phyloP scores from a whole-genome alignment of 2,329 filamentous ascomycete genomes.

The Colletotrichum australisinense region DNA sequence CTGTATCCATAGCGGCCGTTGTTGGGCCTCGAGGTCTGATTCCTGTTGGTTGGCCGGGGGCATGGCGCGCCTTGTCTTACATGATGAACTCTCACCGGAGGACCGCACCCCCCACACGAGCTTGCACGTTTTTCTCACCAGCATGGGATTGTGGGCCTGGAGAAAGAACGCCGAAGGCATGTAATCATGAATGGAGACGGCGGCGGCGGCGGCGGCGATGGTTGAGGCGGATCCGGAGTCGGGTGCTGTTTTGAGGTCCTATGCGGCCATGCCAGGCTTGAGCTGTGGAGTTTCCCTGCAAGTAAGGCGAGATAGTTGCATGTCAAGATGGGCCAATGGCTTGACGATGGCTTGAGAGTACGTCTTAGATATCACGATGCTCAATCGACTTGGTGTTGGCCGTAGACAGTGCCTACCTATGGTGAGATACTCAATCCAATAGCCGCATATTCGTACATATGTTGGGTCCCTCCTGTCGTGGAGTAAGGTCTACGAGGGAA shows the following conservation, averaged over 20 bases:
- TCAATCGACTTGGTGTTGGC: neutral
- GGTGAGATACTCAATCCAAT: neutral
- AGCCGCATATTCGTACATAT: neutral
- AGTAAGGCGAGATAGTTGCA: constrained; percentile 11
- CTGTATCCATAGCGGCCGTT: constrained; percentile 12
- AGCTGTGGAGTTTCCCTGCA: constrained; percentile 1
- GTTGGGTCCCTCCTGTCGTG: neutral
- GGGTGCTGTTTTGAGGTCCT: neutral
- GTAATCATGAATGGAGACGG: neutral
- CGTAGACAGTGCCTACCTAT: too few species aligned
- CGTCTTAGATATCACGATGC: neutral
- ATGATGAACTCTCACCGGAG: constrained; percentile 23
- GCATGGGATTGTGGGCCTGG: constrained; percentile 1
- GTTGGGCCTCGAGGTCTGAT: neutral
- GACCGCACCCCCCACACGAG: neutral
- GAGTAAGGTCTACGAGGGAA: too few species aligned
- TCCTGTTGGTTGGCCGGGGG: neutral
- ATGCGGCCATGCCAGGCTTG: neutral
- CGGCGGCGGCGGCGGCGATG: neutral
- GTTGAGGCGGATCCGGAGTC: neutral
- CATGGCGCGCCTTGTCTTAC: neutral
- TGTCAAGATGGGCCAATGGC: constrained; percentile 14
- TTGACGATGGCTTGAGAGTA: neutral
- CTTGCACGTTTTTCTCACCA: neutral
- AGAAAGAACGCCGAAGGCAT: constrained; percentile 4